Conservation (phyloP, 2,329 filamentous ascomycete genomes). For the Aspergillus sp. region DNA sequence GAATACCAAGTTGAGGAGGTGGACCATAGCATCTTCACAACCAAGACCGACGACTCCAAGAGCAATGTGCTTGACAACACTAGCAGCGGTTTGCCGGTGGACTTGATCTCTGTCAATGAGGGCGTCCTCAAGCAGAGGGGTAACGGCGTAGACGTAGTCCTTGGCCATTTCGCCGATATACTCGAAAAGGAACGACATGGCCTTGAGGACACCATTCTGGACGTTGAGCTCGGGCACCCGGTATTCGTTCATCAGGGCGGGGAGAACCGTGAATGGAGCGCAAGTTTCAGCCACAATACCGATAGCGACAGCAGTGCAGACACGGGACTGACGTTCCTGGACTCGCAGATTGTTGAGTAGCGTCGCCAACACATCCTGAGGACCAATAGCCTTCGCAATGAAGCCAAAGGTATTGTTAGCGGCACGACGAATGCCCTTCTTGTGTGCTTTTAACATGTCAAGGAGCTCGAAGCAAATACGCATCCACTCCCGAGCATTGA, state of each 20-base stretch:
- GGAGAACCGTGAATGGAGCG: conserved; percentile 96
- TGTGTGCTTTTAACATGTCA: conserved; percentile 99
- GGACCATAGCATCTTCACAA: conserved; percentile 97
- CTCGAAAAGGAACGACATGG: conserved; percentile 94
- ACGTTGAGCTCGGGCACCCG: conserved; percentile 97
- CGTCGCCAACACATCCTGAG: conserved; percentile 93
- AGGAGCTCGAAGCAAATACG: conserved; percentile 98
- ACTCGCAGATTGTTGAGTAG: conserved; percentile 95
- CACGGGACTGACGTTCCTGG: conserved; percentile 95
- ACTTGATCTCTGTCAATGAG: conserved; percentile 98
- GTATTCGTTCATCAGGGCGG: conserved; percentile 98
- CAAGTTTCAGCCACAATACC: conserved; percentile 98
- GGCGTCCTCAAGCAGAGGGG: conserved; percentile 90
- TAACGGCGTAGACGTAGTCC: conserved; percentile 98
- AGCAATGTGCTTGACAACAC: conserved; percentile 96
- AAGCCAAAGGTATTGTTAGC: conserved; percentile 99
- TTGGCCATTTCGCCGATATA: conserved; percentile 99
- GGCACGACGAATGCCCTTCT: conserved; percentile 96
- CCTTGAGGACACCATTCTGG: conserved; percentile 97
- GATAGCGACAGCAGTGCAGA: conserved; percentile 97
- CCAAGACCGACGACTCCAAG: conserved; percentile 96
- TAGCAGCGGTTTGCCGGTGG: conserved; percentile 92
- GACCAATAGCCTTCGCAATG: conserved; percentile 98
- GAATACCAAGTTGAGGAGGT: conserved; percentile 92
- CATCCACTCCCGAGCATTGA: conserved; percentile 99